Evolutionary conservation across 306 rosid genomes (phyloP).

Genomic region (Pterocarpus santalinus): DNA sequence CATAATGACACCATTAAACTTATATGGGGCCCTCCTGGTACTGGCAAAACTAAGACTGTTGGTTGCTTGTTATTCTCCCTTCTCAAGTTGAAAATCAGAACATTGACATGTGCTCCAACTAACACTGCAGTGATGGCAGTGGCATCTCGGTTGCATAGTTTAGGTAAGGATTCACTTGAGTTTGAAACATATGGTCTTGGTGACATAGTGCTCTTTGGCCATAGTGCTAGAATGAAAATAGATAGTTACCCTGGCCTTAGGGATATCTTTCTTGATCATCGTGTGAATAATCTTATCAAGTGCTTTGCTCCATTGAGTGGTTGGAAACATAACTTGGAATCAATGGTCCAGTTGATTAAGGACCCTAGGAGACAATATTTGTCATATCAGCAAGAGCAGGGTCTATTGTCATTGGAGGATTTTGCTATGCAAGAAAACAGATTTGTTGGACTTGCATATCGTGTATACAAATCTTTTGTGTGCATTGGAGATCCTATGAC

Average conservation of each 20-base stretch:
- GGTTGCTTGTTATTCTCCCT: slow-evolving; percentile 41
- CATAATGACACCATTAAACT: slow-evolving; percentile 49
- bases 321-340: slow-evolving; percentile 41
- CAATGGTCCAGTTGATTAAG: slow-evolving; percentile 27
- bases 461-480: too few relatives aligned
- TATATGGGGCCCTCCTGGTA: slow-evolving; percentile 77
- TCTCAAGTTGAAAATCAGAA: slow-evolving; percentile 46
- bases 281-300: not conserved
- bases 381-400: not conserved
- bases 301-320: slow-evolving; percentile 38
- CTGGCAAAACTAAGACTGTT: slow-evolving; percentile 68
- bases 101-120: slow-evolving; percentile 64
- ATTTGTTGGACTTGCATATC: not conserved
- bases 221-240: slow-evolving; percentile 42
- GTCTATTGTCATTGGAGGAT: slow-evolving; percentile 43
- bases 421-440: not conserved
- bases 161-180: slow-evolving; percentile 12
- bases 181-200: slow-evolving; percentile 41
- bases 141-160: slow-evolving; percentile 21
- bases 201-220: slow-evolving; percentile 52
- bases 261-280: slow-evolving; percentile 49
- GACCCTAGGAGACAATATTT: slow-evolving; percentile 27
- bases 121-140: slow-evolving; percentile 57
- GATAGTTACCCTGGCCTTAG: not conserved
- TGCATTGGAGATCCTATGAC: not conserved